A percentile compares a stretch with the other conserved stretches of the same genome.
Conservation (phyloP, 78 protist genomes). For the Dictyostelium discoideum region DNA sequence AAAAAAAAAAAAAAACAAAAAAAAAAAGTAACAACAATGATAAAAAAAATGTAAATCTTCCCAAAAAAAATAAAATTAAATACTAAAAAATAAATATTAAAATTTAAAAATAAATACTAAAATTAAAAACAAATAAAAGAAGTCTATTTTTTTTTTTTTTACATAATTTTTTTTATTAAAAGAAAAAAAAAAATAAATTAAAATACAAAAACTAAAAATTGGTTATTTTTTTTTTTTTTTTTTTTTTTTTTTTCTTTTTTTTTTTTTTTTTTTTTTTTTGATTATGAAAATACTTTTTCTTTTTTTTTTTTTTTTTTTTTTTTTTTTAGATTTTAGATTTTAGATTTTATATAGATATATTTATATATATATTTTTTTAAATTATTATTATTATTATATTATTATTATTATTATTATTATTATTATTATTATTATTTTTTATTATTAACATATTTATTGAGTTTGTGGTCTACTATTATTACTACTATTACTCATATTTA, state of each 20-base stretch:
- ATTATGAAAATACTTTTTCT: not conserved
- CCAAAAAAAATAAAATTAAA: too few species aligned
- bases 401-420: too few species aligned
- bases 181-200: too few species aligned
- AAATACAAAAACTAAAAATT: not conserved
- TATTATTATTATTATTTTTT: not conserved
- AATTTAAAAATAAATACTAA: too few species aligned
- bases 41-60: too few species aligned
- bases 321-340: too few species aligned
- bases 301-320: not conserved
- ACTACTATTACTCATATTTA: slow-evolving; percentile 3
- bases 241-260: not conserved
- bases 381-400: too few species aligned
- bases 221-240: not conserved
- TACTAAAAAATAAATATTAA: too few species aligned
- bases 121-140: too few species aligned
- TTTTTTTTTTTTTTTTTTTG: not conserved
- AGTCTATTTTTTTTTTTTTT: too few species aligned
- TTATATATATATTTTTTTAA: not conserved
- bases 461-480: slow-evolving; percentile 15
- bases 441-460: not conserved
- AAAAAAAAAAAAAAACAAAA: too few species aligned
- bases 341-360: not conserved
- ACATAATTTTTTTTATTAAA: not conserved
- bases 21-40: too few species aligned